Evolutionary conservation across 208 protist genomes (phyloP), one percentile per base, ranked within the genome.

Genomic region (Acanthamoeba castellanii): DNA sequence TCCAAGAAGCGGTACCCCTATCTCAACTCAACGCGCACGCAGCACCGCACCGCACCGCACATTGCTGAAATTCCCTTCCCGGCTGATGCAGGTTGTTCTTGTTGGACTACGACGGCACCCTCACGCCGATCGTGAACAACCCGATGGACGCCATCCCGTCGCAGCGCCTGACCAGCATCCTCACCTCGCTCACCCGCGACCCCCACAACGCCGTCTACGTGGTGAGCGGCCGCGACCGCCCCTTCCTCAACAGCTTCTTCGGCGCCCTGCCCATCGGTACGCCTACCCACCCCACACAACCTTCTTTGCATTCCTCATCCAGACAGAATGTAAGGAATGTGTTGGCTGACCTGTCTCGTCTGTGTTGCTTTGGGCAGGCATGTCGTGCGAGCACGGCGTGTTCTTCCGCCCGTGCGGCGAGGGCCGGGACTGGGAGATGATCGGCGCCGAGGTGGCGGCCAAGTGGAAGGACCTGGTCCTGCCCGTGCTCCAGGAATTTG

Each of bases 41-140:
- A 42, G 37, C 37, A 42, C 37, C 37, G 37, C 37, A 42, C 37
- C 37, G 34, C 68, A 25, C 34, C 34, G 30, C n/a, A 76, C 68
- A 8, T 30, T 9, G 68, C 32, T 37, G 27, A 76, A n/a, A n/a
- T n/a, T n/a, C 68, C 27, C 68, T 42, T 3, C 68, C 7, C 11
- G 47, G 50, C 50, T 55, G 14, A 18, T 20, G n/a, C 34, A n/a
- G 87, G 18, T 32, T 97, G 34, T 66, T 97, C 4, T 78, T 97
- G 25, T 91, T 97, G 32, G 96, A 95, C 37, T 97, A 97, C 52
- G 96, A 97, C 87, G 96, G 96, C n/a, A 97, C 96, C 18, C 59
- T 97, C 3, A 96, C 90, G 52, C 66, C 66, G n/a, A 94, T 94
- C 45, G 90, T 94, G 27, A 94, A 82, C 42, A 84, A 94, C 68